Percentiles rank a stretch among this genome's conserved stretches.
These are phyloP conservation scores for Calonectria crousiana DNA, from an alignment of 2,329 filamentous ascomycete species.

Conservation along the genomic window DNA sequence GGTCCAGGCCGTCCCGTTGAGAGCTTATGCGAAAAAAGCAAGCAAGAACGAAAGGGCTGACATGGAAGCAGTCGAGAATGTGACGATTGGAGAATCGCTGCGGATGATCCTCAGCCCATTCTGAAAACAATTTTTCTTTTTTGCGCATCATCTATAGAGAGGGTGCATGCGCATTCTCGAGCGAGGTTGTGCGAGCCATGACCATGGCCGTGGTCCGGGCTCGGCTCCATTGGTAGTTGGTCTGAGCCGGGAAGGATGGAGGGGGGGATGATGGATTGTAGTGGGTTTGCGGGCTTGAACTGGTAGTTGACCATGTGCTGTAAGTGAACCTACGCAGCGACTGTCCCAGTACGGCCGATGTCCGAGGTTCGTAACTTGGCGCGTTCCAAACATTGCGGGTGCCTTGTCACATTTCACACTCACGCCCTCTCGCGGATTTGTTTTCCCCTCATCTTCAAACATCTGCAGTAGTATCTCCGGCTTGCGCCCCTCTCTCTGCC, in stretches of 20 bases:
- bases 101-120: constrained; percentile 7
- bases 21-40: constrained; percentile 7
- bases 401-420: background rate
- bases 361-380: background rate
- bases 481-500: background rate
- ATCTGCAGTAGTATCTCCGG: background rate
- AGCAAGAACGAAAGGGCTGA: background rate
- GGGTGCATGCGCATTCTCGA: background rate
- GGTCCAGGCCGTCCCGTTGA: constrained; percentile 18
- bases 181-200: background rate
- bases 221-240: background rate
- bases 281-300: background rate
- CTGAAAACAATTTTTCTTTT: background rate
- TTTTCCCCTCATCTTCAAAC: background rate
- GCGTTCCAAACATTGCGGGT: background rate
- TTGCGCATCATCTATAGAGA: background rate
- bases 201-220: background rate
- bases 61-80: constrained; percentile 1
- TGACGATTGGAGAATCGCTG: background rate
- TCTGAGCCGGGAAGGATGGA: background rate
- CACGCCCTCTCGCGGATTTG: background rate
- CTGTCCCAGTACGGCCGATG: background rate
- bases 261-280: background rate
- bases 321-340: background rate
- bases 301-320: background rate